These are phyloP conservation scores for Evansstolkia leycettana DNA, from an alignment of 495 filamentous ascomycete species.

Conservation along the genomic window DNA sequence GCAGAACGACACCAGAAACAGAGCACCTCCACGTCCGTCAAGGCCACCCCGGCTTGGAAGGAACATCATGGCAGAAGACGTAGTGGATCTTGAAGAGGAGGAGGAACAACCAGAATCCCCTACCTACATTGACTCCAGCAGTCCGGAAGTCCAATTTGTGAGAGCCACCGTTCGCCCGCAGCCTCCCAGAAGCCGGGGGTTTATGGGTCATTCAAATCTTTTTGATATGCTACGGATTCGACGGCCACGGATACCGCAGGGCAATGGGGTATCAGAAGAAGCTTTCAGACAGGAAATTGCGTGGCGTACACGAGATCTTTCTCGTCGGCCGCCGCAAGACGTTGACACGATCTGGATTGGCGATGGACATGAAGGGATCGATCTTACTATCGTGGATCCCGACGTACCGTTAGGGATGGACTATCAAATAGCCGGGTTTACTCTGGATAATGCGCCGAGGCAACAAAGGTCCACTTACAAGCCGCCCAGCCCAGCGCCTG, in stretches of 20 bases:
- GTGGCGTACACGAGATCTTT: slow-evolving; percentile 2
- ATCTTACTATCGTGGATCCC: slow-evolving; percentile 17
- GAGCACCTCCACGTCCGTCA: slow-evolving; percentile 4
- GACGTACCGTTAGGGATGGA: slow-evolving; percentile 6
- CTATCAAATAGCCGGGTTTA: slow-evolving; percentile 12
- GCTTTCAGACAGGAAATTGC: slow-evolving; percentile 8
- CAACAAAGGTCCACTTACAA: slow-evolving; percentile 33
- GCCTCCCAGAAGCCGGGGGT: slow-evolving; percentile 1
- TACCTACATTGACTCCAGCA: slow-evolving; percentile 10
- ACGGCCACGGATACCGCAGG: background rate
- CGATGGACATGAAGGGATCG: slow-evolving; percentile 5
- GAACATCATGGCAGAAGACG: slow-evolving; percentile 20
- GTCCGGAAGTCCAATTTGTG: slow-evolving; percentile 29
- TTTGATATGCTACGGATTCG: slow-evolving; percentile 9
- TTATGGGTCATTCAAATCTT: background rate
- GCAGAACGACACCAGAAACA: background rate
- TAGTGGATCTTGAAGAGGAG: slow-evolving; percentile 22
- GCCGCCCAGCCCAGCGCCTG: slow-evolving; percentile 40
- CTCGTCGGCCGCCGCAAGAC: slow-evolving; percentile 3
- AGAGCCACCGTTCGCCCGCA: slow-evolving; percentile 13
- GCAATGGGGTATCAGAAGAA: background rate
- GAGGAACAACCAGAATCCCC: slow-evolving; percentile 5
- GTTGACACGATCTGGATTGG: slow-evolving; percentile 13
- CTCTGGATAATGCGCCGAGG: slow-evolving; percentile 14
- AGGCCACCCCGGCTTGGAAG: slow-evolving; percentile 21